Conservation (phyloP, 2,329 filamentous ascomycete species). For the Claviceps citrina region DNA sequence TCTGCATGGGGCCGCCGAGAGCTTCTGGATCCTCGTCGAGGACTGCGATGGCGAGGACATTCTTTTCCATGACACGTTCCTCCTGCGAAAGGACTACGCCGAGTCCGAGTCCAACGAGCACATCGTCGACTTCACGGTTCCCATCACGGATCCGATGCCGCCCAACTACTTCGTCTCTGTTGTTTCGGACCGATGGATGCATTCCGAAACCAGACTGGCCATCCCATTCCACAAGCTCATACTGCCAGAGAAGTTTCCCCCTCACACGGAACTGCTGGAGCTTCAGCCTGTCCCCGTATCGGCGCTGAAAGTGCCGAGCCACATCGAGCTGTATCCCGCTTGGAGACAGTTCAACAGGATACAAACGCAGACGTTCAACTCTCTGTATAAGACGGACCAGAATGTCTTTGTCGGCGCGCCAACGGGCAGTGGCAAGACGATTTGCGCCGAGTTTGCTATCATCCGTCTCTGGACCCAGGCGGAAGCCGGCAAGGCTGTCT, state of each 20-base stretch:
- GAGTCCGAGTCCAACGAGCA: constrained; percentile 79
- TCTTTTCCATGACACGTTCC: constrained; percentile 84
- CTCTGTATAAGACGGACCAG: constrained; percentile 76
- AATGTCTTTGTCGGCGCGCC: constrained; percentile 90
- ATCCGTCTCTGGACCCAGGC: constrained; percentile 63
- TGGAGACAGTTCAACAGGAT: constrained; percentile 93
- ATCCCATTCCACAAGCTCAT: constrained; percentile 93
- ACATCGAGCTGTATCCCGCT: constrained; percentile 62
- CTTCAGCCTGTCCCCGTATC: constrained; percentile 81
- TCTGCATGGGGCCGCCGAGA: constrained; percentile 75
- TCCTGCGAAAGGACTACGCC: constrained; percentile 81
- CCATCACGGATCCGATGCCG: constrained; percentile 93
- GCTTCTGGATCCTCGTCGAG: constrained; percentile 94
- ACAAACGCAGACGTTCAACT: constrained; percentile 94
- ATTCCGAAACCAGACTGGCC: constrained; percentile 82
- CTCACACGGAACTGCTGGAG: constrained; percentile 82
- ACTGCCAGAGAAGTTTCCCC: constrained; percentile 85
- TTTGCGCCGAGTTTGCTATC: constrained; percentile 88
- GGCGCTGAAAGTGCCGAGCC: constrained; percentile 75
- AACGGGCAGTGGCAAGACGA: constrained; percentile 88
- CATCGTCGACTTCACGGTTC: constrained; percentile 87
- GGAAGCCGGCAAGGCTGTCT: constrained; percentile 60
- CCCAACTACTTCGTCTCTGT: constrained; percentile 97
- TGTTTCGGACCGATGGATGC: constrained; percentile 94
- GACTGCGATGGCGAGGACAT: constrained; percentile 96